Conservation (phyloP, 2,329 filamentous ascomycete genomes). For the Penicillium italicum region DNA sequence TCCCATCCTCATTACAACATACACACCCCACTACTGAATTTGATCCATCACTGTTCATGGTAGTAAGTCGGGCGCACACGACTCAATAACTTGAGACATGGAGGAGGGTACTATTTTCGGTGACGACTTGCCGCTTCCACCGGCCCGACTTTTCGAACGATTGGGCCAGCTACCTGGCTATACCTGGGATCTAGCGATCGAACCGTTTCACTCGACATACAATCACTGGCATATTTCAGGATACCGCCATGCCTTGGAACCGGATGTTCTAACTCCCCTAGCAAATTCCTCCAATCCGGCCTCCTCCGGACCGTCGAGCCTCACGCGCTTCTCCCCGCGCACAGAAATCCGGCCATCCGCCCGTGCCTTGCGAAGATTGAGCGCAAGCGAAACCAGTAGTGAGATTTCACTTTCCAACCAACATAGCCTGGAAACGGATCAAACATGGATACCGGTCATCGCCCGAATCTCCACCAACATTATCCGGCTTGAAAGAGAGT, state of each 20-base stretch:
- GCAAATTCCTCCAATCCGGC: conserved; percentile 33
- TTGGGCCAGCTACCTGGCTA: conserved; percentile 70
- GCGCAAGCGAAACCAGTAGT: conserved; percentile 50
- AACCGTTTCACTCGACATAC: conserved; percentile 61
- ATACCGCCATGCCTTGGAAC: conserved; percentile 52
- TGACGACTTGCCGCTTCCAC: conserved; percentile 53
- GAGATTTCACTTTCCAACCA: conserved; percentile 41
- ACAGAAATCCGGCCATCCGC: conserved; percentile 41
- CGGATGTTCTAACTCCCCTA: conserved; percentile 47
- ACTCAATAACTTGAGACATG: conserved; percentile 23
- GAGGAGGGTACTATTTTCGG: conserved; percentile 40
- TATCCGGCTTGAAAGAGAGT: conserved; percentile 80
- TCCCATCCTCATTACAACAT: conserved; percentile 9
- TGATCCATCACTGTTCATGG: conserved; percentile 20
- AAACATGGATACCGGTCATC: conserved; percentile 61
- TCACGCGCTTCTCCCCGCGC: conserved; percentile 44
- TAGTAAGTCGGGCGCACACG: not conserved
- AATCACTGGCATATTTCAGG: conserved; percentile 82
- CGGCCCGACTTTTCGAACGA: conserved; percentile 67
- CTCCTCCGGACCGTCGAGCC: conserved; percentile 42
- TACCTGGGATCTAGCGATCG: conserved; percentile 65
- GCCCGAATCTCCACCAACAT: conserved; percentile 80
- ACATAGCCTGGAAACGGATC: conserved; percentile 22
- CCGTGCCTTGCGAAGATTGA: conserved; percentile 44
- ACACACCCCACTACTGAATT: not conserved